Base-by-base conservation (phyloP, 83 land plant genomes). In the Picea mariana region DNA sequence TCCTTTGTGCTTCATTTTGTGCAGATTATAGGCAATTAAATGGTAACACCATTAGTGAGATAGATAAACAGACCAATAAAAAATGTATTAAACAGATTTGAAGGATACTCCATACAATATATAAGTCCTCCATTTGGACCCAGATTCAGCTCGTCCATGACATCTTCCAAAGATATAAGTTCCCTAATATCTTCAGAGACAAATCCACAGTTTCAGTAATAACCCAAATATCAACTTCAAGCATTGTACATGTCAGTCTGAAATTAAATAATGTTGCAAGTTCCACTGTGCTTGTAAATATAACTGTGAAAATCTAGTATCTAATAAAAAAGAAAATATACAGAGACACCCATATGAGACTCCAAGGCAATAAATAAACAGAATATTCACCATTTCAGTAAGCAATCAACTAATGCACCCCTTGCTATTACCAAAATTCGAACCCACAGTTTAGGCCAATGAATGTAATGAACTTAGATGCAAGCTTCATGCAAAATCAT, bases 31-130 rank as follows among this genome's bases (percentile, higher is more conserved):
- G 4, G 44, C 15, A 27, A 34, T 23, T 67, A 23, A 62, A 58
- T 49, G 81, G 38, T 26, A 76, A 76, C 12, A 12, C 82, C 40
- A 40, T 67, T 68, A 12, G 4, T 1, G 8, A 4, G 20, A 75
- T 38, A 31, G 42, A 55, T n/a, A 34, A 49, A 67, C 9, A 76
- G 16, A 42, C 27, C 68, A 16, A 40, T 78, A 20, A 73, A 62
- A 73, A 81, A 91, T 73, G 55, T 20, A 21, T 11, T 73, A 21
- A 73, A 42, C 26, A 73, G 12, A 9, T 13, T 44, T 42, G 13
- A 21, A 17, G 97, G 94, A 97, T 97, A 95, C 97, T 98, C 98
- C 99, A 98, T 98, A 89, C 99, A 98, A 86, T 96, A 98, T 9
- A 98, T 82, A 78, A 98, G 96, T 16, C 93, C 99, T 47, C 99